Percentiles rank a stretch among this genome's conserved stretches.
Conservation (phyloP, 2,329 filamentous ascomycete genomes). For the Amauroascus verrucosus region DNA sequence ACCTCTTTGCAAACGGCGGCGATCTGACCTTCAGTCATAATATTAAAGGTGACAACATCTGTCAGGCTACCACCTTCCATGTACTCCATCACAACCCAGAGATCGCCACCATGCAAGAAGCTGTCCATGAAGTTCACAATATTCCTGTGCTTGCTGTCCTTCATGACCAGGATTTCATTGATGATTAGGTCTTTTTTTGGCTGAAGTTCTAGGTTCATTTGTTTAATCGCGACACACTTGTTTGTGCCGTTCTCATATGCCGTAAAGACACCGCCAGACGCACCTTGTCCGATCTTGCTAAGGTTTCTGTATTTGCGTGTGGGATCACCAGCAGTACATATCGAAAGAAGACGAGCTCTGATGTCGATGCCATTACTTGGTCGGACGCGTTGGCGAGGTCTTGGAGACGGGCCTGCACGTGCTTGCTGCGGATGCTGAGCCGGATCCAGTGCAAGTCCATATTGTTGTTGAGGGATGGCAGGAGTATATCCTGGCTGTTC, state of each 20-base stretch:
- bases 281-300: conserved; percentile 94
- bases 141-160: conserved; percentile 94
- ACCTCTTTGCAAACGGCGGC: conserved; percentile 86
- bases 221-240: conserved; percentile 91
- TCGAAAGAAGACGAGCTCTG: conserved; percentile 69
- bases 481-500: not conserved
- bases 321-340: conserved; percentile 83
- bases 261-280: conserved; percentile 89
- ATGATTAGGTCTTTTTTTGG: conserved; percentile 99
- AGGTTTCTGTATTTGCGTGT: conserved; percentile 76
- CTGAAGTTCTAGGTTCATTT: conserved; percentile 98
- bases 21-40: conserved; percentile 97
- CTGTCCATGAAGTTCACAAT: conserved; percentile 99
- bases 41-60: conserved; percentile 97
- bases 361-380: conserved; percentile 77
- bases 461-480: conserved; percentile 28
- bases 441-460: not conserved
- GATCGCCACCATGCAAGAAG: conserved; percentile 75
- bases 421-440: conserved; percentile 27
- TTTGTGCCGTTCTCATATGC: conserved; percentile 78
- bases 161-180: conserved; percentile 98
- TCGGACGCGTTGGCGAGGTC: conserved; percentile 66
- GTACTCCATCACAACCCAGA: conserved; percentile 99
- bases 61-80: conserved; percentile 98
- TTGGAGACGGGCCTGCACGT: conserved; percentile 32